These are phyloP conservation scores for Cucumis melo DNA, from an alignment of 306 rosid species.

Conservation along the genomic window DNA sequence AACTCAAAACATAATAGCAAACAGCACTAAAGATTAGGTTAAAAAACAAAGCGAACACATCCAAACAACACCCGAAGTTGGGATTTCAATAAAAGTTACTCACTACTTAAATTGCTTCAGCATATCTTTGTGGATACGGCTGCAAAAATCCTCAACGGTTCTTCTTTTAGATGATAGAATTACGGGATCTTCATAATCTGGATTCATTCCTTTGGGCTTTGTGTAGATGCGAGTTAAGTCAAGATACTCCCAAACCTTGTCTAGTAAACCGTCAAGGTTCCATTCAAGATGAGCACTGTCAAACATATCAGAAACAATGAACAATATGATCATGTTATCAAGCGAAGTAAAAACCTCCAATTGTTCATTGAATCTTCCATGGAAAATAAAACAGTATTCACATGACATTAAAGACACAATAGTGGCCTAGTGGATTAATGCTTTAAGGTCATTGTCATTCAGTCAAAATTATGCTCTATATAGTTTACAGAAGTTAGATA, in stretches of 20 bases:
- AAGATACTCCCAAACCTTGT: conserved; percentile 89
- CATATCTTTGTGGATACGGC: conserved; percentile 89
- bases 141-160: conserved; percentile 89
- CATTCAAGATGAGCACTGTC: conserved; percentile 95
- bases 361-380: neutral
- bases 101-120: conserved; percentile 86
- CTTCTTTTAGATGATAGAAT: conserved; percentile 78
- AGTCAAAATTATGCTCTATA: too few species aligned
- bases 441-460: too few species aligned
- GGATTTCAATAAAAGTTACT: conserved; percentile 17
- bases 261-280: conserved; percentile 97
- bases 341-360: neutral
- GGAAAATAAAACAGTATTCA: neutral
- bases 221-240: conserved; percentile 85
- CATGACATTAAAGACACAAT: neutral
- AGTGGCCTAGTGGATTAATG: too few species aligned
- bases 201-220: conserved; percentile 97
- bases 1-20: neutral
- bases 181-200: conserved; percentile 97
- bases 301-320: conserved; percentile 14
- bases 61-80: neutral
- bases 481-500: too few species aligned
- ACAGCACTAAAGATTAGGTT: neutral
- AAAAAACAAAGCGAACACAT: neutral
- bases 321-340: neutral